Percentiles rank a stretch among this genome's conserved stretches.
phyloP scores from a whole-genome alignment of 2,329 filamentous ascomycete species.

The Chaetomiaceae sp. region DNA sequence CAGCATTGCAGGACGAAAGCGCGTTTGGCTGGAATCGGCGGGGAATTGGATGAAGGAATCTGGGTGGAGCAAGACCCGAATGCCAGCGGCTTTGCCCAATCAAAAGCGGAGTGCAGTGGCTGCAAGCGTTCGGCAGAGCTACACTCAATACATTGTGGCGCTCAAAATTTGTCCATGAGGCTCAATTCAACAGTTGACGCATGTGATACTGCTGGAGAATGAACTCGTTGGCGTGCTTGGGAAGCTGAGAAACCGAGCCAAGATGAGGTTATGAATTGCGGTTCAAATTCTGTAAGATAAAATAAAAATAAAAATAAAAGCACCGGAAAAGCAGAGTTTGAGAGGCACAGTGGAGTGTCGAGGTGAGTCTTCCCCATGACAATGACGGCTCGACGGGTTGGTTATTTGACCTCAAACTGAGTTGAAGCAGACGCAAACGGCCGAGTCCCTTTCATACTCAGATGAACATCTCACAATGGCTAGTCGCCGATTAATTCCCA shows the following conservation, averaged over 20 bases:
- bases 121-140: conserved; percentile 3
- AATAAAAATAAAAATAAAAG: too few species aligned
- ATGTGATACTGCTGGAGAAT: too few species aligned
- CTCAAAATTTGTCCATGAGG: conserved; percentile 12
- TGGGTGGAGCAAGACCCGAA: background rate
- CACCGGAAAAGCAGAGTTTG: too few species aligned
- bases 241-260: too few species aligned
- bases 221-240: too few species aligned
- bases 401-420: too few species aligned
- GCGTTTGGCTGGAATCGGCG: conserved; percentile 4
- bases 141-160: conserved; percentile 7
- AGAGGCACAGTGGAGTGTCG: too few species aligned
- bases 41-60: conserved; percentile 1
- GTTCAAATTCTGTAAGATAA: too few species aligned
- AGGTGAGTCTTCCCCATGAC: too few species aligned
- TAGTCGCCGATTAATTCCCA: conserved; percentile 10
- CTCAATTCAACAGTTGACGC: background rate
- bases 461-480: conserved; percentile 15
- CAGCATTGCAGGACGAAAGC: background rate
- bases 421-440: background rate
- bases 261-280: too few species aligned
- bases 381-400: too few species aligned
- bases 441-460: background rate
- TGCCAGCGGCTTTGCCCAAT: too few species aligned
- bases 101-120: background rate